Percentiles rank a stretch among this genome's conserved stretches.
Evolutionary conservation across 352 stramenopile species (phyloP).

Genomic region (Phytophthora cactorum): DNA sequence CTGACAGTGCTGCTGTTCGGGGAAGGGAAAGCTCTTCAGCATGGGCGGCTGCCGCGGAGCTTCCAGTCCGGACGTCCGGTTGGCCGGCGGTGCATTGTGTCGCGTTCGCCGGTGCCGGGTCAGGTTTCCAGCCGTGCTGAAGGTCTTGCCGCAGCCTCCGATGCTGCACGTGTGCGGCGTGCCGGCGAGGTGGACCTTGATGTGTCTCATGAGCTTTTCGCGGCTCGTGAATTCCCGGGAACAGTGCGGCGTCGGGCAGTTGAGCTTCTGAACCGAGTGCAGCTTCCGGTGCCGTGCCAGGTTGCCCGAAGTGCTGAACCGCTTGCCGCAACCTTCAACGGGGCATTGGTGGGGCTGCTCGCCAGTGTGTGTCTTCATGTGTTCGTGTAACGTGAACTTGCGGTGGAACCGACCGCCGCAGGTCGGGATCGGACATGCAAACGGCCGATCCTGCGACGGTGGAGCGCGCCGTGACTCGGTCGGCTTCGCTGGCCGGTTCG

Average conservation of each 20-base stretch:
- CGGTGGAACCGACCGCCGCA: conserved; percentile 66
- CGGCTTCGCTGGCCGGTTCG: conserved; percentile 9
- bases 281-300: conserved; percentile 69
- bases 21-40: conserved; percentile 27
- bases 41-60: conserved; percentile 19
- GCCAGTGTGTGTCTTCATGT: conserved; percentile 83
- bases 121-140: conserved; percentile 66
- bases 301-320: conserved; percentile 80
- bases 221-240: conserved; percentile 56
- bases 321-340: conserved; percentile 59
- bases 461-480: conserved; percentile 27
- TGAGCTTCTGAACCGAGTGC: conserved; percentile 58
- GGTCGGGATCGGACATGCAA: conserved; percentile 52
- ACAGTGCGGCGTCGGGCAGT: conserved; percentile 51
- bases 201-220: conserved; percentile 56
- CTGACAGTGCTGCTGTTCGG: conserved; percentile 25
- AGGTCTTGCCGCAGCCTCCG: conserved; percentile 55
- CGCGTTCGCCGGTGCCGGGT: conserved; percentile 63
- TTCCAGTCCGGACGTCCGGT: conserved; percentile 10
- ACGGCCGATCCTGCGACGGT: conserved; percentile 48
- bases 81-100: conserved; percentile 32
- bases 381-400: conserved; percentile 75
- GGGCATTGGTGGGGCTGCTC: conserved; percentile 73
- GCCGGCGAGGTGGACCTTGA: conserved; percentile 56
- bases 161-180: conserved; percentile 62